A percentile compares a stretch with the other conserved stretches of the same genome.
Evolutionary conservation across 371 early-diverging fungal genomes (phyloP).

Genomic region (Circinella minor): DNA sequence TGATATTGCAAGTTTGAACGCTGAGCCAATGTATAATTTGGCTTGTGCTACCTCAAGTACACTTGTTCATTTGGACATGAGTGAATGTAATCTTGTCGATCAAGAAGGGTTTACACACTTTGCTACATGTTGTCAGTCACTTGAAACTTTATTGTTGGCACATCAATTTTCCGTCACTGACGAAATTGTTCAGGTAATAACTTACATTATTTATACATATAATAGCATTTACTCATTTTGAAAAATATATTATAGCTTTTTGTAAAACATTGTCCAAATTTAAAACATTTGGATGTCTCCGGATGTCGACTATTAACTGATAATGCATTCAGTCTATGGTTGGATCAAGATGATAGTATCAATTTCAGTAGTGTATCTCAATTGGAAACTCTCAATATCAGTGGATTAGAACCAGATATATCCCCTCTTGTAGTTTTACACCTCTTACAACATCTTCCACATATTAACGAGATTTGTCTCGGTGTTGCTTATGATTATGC

Average conservation of each 20-base stretch:
- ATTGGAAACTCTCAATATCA: slow-evolving; percentile 27
- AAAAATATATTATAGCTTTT: slow-evolving; percentile 14
- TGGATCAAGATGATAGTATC: slow-evolving; percentile 10
- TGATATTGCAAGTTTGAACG: slow-evolving; percentile 40
- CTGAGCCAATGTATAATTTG: slow-evolving; percentile 28
- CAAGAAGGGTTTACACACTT: slow-evolving; percentile 30
- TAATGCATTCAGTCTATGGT: slow-evolving; percentile 21
- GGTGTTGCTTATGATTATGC: slow-evolving; percentile 33
- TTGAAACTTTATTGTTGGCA: slow-evolving; percentile 33
- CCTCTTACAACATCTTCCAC: slow-evolving; percentile 21
- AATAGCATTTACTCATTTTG: not conserved
- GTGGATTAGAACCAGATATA: slow-evolving; percentile 29
- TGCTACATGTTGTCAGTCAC: slow-evolving; percentile 27
- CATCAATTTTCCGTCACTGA: slow-evolving; percentile 47
- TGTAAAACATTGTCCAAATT: slow-evolving; percentile 13
- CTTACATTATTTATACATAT: not conserved
- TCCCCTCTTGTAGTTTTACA: slow-evolving; percentile 19
- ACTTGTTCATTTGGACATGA: slow-evolving; percentile 41
- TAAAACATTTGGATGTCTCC: slow-evolving; percentile 28
- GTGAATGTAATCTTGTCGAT: slow-evolving; percentile 40
- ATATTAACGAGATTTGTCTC: slow-evolving; percentile 27
- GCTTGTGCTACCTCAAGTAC: slow-evolving; percentile 24
- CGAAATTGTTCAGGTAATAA: slow-evolving; percentile 32
- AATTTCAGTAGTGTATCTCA: not conserved
- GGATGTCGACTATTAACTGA: slow-evolving; percentile 30